Evolutionary conservation across 75 land plant species (phyloP).

Genomic region (Pseudotsuga menziesii): DNA sequence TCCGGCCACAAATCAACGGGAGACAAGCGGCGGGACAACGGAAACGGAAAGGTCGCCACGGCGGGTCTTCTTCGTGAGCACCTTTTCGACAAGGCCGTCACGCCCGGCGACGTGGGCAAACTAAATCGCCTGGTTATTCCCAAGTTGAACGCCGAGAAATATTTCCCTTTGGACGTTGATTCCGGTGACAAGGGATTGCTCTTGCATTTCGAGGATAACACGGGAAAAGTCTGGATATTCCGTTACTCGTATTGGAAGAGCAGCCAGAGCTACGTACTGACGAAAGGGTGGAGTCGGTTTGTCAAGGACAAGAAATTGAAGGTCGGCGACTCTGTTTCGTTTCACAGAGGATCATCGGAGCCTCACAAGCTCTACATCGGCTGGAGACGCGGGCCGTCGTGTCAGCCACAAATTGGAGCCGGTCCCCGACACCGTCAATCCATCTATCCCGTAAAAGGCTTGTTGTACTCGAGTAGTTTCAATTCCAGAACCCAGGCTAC

Average conservation of each 20-base stretch:
- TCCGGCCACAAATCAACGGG: slow-evolving; percentile 8
- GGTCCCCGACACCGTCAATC: no score
- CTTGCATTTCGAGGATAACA: slow-evolving; percentile 37
- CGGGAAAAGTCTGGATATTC: slow-evolving; percentile 41
- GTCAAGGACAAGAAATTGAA: slow-evolving; percentile 53
- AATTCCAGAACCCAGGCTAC: no score
- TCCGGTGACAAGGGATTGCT: slow-evolving; percentile 21
- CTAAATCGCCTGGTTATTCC: slow-evolving; percentile 45
- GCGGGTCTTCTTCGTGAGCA: slow-evolving; percentile 17
- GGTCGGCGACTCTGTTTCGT: slow-evolving; percentile 41
- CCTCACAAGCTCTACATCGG: slow-evolving; percentile 8
- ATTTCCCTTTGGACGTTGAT: slow-evolving; percentile 28
- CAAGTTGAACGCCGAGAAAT: slow-evolving; percentile 39
- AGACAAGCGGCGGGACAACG: no score
- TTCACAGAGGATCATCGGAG: slow-evolving; percentile 20
- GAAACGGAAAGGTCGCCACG: not conserved
- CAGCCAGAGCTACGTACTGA: slow-evolving; percentile 52
- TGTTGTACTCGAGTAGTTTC: no score
- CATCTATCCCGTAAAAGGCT: no score
- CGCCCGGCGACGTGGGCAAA: slow-evolving; percentile 49
- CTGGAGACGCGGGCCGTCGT: not conserved
- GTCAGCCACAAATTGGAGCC: no score
- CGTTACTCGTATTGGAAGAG: slow-evolving; percentile 55
- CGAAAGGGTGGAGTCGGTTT: slow-evolving; percentile 51
- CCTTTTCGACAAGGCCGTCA: slow-evolving; percentile 37